phyloP scores from a whole-genome alignment of 805 yeast species.

The Schizosaccharomyces lindneri region DNA sequence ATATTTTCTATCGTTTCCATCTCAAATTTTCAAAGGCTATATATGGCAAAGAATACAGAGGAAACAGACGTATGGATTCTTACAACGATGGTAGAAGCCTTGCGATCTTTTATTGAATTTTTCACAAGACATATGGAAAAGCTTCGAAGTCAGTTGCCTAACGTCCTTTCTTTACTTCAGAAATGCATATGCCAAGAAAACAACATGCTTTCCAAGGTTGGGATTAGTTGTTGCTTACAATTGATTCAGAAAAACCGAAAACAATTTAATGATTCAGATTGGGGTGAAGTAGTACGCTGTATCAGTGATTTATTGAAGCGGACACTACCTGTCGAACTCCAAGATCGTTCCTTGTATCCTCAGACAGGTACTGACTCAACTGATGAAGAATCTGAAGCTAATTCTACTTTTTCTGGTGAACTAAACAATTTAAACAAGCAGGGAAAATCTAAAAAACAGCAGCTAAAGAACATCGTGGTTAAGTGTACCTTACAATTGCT shows the following conservation, averaged over 20 bases:
- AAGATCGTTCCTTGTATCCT: neutral
- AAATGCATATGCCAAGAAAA: constrained; percentile 91
- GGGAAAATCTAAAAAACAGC: neutral
- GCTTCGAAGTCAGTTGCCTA: constrained; percentile 48
- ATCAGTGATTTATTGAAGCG: constrained; percentile 41
- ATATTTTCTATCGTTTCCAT: constrained; percentile 52
- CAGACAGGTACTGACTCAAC: neutral
- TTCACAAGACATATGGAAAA: constrained; percentile 62
- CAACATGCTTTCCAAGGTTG: constrained; percentile 87
- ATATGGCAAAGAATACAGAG: constrained; percentile 27
- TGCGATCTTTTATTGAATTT: constrained; percentile 62
- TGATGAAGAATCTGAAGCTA: neutral
- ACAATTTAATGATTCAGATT: constrained; percentile 39
- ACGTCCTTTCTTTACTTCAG: constrained; percentile 48
- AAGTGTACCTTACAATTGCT: constrained; percentile 76
- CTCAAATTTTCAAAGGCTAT: constrained; percentile 46
- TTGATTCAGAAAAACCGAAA: constrained; percentile 46
- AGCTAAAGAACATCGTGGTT: constrained; percentile 48
- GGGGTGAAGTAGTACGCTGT: constrained; percentile 45
- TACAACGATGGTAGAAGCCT: constrained; percentile 85
- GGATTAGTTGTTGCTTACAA: constrained; percentile 65
- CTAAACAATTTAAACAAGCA: neutral
- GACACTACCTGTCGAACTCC: neutral
- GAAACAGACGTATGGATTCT: constrained; percentile 88
- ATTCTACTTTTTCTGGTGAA: neutral